These are phyloP conservation scores for Leptographium wingfieldii DNA, from an alignment of 2,329 filamentous ascomycete species.

Conservation along the genomic window DNA sequence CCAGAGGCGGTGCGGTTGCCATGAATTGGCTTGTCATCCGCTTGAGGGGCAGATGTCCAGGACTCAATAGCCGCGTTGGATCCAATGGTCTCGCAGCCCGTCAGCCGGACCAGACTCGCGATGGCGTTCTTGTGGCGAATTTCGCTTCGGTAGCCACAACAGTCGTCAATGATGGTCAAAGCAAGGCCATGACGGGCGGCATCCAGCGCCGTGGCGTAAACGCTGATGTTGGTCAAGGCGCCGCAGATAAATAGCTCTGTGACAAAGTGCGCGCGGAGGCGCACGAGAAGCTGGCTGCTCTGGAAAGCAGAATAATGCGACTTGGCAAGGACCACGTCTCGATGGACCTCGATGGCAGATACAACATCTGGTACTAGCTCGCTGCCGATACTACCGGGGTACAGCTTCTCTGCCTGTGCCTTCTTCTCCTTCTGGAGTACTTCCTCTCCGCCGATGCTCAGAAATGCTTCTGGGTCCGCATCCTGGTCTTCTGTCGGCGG, in stretches of 20 bases:
- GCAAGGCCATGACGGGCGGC: constrained; percentile 76
- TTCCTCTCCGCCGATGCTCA: constrained; percentile 10
- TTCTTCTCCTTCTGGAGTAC: constrained; percentile 13
- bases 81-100: constrained; percentile 56
- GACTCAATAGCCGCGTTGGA: constrained; percentile 42
- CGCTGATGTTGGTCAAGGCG: constrained; percentile 71
- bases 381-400: constrained; percentile 29
- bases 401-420: constrained; percentile 26
- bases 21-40: not conserved
- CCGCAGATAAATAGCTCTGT: constrained; percentile 87
- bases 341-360: constrained; percentile 27
- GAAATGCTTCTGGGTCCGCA: constrained; percentile 25
- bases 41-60: not conserved
- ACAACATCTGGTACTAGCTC: constrained; percentile 32
- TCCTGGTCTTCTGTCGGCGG: constrained; percentile 17
- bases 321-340: constrained; percentile 49
- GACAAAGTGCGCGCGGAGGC: constrained; percentile 73
- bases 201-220: constrained; percentile 85
- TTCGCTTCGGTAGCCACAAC: constrained; percentile 66
- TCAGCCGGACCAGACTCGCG: constrained; percentile 56
- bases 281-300: constrained; percentile 57
- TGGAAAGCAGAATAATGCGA: constrained; percentile 81
- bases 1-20: constrained; percentile 1
- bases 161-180: constrained; percentile 82
- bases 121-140: constrained; percentile 59